These are phyloP conservation scores for Scedosporium aurantiacum DNA, from an alignment of 2,329 filamentous ascomycete genomes.

Conservation along the genomic window DNA sequence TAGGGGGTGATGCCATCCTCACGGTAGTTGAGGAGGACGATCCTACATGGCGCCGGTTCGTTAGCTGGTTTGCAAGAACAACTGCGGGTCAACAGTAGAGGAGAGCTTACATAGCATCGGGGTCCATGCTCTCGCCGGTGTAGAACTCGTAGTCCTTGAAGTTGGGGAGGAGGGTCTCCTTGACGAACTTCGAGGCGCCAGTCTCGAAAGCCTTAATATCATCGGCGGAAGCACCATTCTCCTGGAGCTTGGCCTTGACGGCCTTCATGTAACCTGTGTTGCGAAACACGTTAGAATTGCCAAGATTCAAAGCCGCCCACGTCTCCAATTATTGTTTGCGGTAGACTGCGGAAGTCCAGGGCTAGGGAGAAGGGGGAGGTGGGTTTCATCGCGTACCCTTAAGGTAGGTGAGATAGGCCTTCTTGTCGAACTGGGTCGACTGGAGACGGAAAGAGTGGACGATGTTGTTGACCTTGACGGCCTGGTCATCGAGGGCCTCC, in stretches of 20 bases:
- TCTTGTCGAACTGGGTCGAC: conserved; percentile 75
- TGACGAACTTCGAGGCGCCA: conserved; percentile 62
- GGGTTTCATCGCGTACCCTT: conserved; percentile 53
- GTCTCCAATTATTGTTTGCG: not conserved
- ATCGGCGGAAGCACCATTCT: conserved; percentile 48
- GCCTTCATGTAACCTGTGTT: conserved; percentile 76
- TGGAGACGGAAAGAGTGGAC: conserved; percentile 85
- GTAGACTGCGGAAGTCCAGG: not conserved
- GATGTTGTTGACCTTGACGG: conserved; percentile 79
- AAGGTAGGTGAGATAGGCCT: conserved; percentile 69
- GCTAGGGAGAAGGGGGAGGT: not conserved
- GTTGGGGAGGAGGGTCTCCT: conserved; percentile 68
- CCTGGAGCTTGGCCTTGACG: conserved; percentile 61
- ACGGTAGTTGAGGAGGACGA: conserved; percentile 93
- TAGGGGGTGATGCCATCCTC: conserved; percentile 90
- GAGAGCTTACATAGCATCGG: conserved; percentile 74
- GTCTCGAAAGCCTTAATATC: conserved; percentile 70
- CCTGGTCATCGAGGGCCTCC: conserved; percentile 59
- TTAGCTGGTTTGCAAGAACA: conserved; percentile 5
- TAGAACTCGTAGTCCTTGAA: conserved; percentile 97
- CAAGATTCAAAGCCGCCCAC: not conserved
- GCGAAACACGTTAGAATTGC: not conserved
- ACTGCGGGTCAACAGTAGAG: not conserved
- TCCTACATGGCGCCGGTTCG: conserved; percentile 35
- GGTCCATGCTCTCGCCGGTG: conserved; percentile 84